Base-by-base conservation (phyloP, 2,329 filamentous ascomycete genomes). In the Phialocephala subalpina region DNA sequence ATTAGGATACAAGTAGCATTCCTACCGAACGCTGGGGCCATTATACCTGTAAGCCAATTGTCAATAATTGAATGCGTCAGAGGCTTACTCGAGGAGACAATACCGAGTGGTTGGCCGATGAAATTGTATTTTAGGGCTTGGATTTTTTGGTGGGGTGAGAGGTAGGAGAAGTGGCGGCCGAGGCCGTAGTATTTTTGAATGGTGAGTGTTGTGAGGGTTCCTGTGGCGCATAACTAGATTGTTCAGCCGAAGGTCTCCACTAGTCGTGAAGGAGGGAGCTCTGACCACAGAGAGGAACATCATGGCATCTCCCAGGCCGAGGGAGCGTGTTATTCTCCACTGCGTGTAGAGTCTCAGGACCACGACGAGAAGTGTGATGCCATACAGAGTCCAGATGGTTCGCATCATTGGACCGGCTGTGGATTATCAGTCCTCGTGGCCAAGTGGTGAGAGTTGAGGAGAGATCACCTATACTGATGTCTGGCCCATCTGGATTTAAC, bases 181-280 rank as follows among this genome's bases (percentile, higher is more conserved):
- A 67, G 62, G 3, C 69, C 70, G 55, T 70, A 70, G 53, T 68
- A 66, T 58, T 67, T 62, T 45, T 65, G 38, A n/a, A 56, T 45
- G 9, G 49, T 52, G 6, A 47, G 36, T 22, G 22, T 33, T 22
- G 40, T 33, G 1, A 62, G 8, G 22, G 58, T 29, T 33, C 29
- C 40, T 16, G 27, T 59, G 29, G 18, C 56, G 20, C 38, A 60
- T 20, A 49, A 18, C 9, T 33, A 47, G 14, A 53, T 4, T 16
- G 36, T 33, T 62, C 16, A 58, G 35, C 4, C 20, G 3, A 49
- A 20, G 1, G n/a, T 16, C 11, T 27, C 20, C 9, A 40, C 33
- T 20, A 1, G 2, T 20, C 8, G 6, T 20, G 6, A 47, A 29
- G n/a, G 27, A 45, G 18, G 9, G 47, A 47, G 25, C 25, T 47